Evolutionary conservation across 805 yeast genomes (phyloP).

Genomic region (Yarrowia divulgata): DNA sequence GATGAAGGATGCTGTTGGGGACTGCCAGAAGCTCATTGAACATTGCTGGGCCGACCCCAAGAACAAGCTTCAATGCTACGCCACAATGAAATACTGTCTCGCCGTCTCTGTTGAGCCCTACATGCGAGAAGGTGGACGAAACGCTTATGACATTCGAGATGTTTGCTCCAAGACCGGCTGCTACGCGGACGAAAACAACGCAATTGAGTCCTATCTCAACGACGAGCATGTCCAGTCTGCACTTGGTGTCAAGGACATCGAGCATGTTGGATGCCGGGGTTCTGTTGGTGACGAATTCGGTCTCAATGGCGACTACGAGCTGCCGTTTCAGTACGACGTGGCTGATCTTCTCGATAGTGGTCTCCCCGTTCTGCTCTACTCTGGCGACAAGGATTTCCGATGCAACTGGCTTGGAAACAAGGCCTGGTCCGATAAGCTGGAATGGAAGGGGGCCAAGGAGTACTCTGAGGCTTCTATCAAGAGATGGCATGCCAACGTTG

Average conservation of each 20-base stretch:
- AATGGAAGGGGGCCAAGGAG: constrained; percentile 66
- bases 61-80: constrained; percentile 73
- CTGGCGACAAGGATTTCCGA: constrained; percentile 95
- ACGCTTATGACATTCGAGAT: constrained; percentile 69
- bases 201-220: constrained; percentile 76
- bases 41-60: constrained; percentile 74
- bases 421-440: constrained; percentile 80
- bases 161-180: constrained; percentile 57
- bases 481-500: constrained; percentile 53
- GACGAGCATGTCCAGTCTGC: constrained; percentile 72
- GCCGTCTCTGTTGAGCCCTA: constrained; percentile 67
- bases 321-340: constrained; percentile 80
- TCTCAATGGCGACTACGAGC: constrained; percentile 90
- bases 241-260: constrained; percentile 86
- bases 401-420: constrained; percentile 97
- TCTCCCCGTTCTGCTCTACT: constrained; percentile 85
- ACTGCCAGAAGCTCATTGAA: constrained; percentile 68
- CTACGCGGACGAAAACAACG: constrained; percentile 71
- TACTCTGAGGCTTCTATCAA: constrained; percentile 55
- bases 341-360: constrained; percentile 72
- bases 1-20: constrained; percentile 67
- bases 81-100: constrained; percentile 76
- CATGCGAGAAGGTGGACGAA: constrained; percentile 60
- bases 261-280: constrained; percentile 55
- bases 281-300: constrained; percentile 81